Evolutionary conservation across 345 rosid genomes (phyloP), one percentile per base, ranked within the genome.

Genomic region (Aegle marmelos): DNA sequence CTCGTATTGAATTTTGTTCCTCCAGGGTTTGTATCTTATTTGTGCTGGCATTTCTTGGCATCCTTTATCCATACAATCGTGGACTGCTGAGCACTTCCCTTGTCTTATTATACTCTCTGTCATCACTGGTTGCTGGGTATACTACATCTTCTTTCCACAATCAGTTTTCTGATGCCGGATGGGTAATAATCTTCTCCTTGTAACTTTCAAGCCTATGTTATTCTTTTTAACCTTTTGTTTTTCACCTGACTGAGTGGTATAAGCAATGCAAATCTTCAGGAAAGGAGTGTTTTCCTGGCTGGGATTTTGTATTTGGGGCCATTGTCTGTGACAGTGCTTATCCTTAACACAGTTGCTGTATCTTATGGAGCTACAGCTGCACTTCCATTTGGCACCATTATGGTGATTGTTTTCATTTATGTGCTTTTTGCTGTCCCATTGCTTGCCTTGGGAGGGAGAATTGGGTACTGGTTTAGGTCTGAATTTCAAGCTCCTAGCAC

Each of bases 351-450:
- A 53, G 82, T 91, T 77, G 90, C 98, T 71, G 76, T 84, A 75
- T 83, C 89, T 76, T 91, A 91, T 73, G 91, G 95, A 24, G 88
- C 91, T 77, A 95, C 94, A 2, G 85, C 90, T 75, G 93, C 98
- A 37, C 88, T 93, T 84, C 98, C 98, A 36, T 89, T 90, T 69
- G 89, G 98, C 84, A 91, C 97, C 78, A 82, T 90, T 76, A 22
- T 90, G 67, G 86, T 87, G 79, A 87, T 91, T 79, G 78, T 91
- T 57, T 84, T 91, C 75, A 74, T 91, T 36, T 85, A 82, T 65
- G 73, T 83, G 48, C 70, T 91, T 79, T 67, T 90, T 27, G 69
- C 84, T 33, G 50, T 89, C 75, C 98, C 95, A 61, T 80, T 93
- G 84, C 90, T 93, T 80, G 87, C 83, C 75, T 82, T 95, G 78